Evolutionary conservation across 2,329 filamentous ascomycete species (phyloP), one percentile per base, ranked within the genome.

Genomic region (Chaetomium globosum): DNA sequence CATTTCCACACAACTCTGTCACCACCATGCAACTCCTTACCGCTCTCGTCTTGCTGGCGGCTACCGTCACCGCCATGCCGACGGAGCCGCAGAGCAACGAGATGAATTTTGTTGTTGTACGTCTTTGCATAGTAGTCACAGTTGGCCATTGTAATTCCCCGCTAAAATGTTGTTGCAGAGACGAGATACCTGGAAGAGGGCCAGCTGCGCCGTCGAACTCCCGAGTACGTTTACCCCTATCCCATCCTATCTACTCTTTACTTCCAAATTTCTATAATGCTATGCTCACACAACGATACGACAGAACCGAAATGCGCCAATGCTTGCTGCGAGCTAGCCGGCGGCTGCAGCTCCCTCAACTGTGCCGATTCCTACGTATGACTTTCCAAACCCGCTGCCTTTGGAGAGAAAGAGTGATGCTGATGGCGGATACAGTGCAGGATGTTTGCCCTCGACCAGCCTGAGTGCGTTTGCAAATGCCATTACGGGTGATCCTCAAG

Each of bases 401-500:
- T 28, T 5, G 2, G 21, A 10, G 12, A 26, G 1, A 5, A 3
- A 0, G 1, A 30, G 13, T 5, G 51, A 51, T n/a, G 10, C 10
- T 59, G 16, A 59, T 21, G 4, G 26, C 12, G 16, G 19, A 36
- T 28, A 7, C n/a, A 55, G 51, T 61, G 51, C 51, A 39, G 30
- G 3, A 28, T 55, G 39, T 55, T 61, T 39, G 53, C 30, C 33
- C 9, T 48, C 9, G 60, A 54, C 33, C 60, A 62, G 60, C 60
- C 60, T 1, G 28, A 62, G 16, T 62, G 60, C 28, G n/a, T 62
- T 4, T 56, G 60, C 60, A 56, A 62, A 39, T 56, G 60, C 13
- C 36, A 51, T 19, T 56, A 51, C 13, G 52, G 52, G 10, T 62
- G 30, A 56, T 33, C 26, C 9, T 12, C 13, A 21, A 10, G 51